Evolutionary conservation across 192 early-diverging fungal genomes (phyloP), one percentile per base, ranked within the genome.

Genomic region (Backusella tarrabulga): DNA sequence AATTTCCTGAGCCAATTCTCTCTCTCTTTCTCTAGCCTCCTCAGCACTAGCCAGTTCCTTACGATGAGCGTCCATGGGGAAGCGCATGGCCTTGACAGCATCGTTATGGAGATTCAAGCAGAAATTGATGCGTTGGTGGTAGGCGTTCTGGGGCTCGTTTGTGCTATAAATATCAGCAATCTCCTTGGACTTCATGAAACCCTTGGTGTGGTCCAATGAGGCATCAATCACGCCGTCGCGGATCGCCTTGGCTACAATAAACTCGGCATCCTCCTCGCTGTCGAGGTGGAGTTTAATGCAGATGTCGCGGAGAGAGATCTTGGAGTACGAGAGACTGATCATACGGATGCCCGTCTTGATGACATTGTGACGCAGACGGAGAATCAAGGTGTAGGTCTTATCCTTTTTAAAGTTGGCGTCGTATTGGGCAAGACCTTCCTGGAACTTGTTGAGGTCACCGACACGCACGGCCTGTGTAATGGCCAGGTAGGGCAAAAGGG

Each of bases 161-260:
- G 97, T 99, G 9, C 95, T 93, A 82, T 99, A 99, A 75, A 99
- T 91, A 80, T 99, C 97, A 32, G 89, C 91, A 66, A 90, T 93
- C 86, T 99, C 98, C 85, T 96, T 94, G 77, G 92, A 93, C 85
- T 94, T 92, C 90, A 99, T 95, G 76, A 87, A 97, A 0, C 97
- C 97, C 73, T 90, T 91, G 79, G 96, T 92, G 80, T 99, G 97
- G 80, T 99, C 95, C 46, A 98, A 90, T 0, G 90, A 92, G n/a
- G 97, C 98, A 85, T 98, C 96, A 85, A 99, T 97, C 19, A 99
- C 97, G 69, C 97, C 98, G 78, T 99, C 98, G 68, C 96, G 91
- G 75, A 99, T 97, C 26, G 98, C 94, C 87, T 99, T 99, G 29
- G 95, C 95, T 1, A 99, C 97, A 84, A 99, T 98, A 86, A 96